A percentile compares a stretch with the other conserved stretches of the same genome.
Evolutionary conservation across 2,329 filamentous ascomycete species (phyloP).

Genomic region (Calonectria pseudoreteaudii): DNA sequence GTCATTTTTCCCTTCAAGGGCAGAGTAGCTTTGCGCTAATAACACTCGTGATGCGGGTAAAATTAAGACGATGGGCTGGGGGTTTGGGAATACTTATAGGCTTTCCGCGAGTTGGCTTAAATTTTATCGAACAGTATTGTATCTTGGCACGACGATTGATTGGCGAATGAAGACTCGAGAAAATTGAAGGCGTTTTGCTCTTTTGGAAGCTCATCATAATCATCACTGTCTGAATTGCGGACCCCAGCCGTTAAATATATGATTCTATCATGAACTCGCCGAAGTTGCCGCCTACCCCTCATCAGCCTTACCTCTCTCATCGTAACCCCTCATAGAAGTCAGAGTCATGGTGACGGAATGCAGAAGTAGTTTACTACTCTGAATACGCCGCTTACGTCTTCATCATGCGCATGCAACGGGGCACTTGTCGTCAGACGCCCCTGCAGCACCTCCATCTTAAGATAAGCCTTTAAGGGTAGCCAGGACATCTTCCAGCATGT

Average conservation of each 20-base stretch:
- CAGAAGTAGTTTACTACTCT: constrained; percentile 22
- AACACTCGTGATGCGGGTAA: neutral
- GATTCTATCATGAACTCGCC: neutral
- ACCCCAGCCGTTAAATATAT: neutral
- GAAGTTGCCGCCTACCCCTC: constrained; percentile 36
- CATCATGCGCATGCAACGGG: neutral
- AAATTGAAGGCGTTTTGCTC: neutral
- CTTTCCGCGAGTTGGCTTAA: neutral
- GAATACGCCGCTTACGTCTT: constrained; percentile 34
- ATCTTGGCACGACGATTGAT: neutral
- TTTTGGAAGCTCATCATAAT: neutral
- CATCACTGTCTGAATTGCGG: neutral
- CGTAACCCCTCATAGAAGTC: constrained; percentile 4
- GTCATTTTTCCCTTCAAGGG: constrained; percentile 30
- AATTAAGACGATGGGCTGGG: neutral
- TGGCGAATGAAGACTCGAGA: neutral
- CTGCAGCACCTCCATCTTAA: neutral
- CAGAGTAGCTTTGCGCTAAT: neutral
- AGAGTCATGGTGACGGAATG: constrained; percentile 38
- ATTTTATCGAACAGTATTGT: neutral
- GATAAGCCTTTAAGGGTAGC: constrained; percentile 44
- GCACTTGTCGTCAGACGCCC: neutral
- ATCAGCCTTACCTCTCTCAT: constrained; percentile 22
- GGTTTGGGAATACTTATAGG: neutral
- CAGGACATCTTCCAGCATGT: constrained; percentile 60